Base-by-base conservation (phyloP, 352 stramenopile species). In the Globisporangium alternatum region DNA sequence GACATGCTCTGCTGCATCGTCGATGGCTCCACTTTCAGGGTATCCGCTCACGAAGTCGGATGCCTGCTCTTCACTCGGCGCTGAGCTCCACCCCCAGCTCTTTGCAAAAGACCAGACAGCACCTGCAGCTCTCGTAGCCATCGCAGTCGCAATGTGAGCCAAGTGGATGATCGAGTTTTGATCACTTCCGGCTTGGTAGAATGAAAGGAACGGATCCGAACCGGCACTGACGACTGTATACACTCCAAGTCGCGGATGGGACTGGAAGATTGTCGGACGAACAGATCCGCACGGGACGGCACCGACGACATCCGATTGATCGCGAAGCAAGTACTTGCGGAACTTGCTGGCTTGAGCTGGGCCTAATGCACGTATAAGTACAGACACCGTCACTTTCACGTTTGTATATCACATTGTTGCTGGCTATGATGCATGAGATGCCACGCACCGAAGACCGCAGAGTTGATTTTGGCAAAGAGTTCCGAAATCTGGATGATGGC, bases 151-250 rank as follows among this genome's bases (percentile, higher is more conserved):
- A 62, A 95, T 91, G 65, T 95, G 86, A 7, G 86, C 86, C 60
- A 95, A 77, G 45, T 93, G 86, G 55, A 95, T 90, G 62, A 93
- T 90, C 37, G 86, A 95, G 51, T 91, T 93, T 55, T 92, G 84
- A 59, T 95, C 86, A 33, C 91, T 91, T 2, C 84, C 86, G 5
- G 86, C 86, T 37, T 93, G 86, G 54, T 93, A 93, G 49, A 95
- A 95, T 10, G 83, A 79, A 9, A 95, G 62, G 55, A 93, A 91
- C 0, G 86, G 86, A 21, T 76, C 72, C 0, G 77, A 78, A 0
- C 86, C 86, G 22, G 83, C 80, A 33, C 78, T 91, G 6, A 95
- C 66, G 54, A 92, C 77, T 15, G 83, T 91, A 41, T 88, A 86
- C 2, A 92, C 70, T 1, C 86, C 84, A 33, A 92, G 72, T 1